A percentile compares a stretch with the other conserved stretches of the same genome.
Evolutionary conservation across 179 eudicot species (phyloP).

Genomic region (Pouteria campechiana): DNA sequence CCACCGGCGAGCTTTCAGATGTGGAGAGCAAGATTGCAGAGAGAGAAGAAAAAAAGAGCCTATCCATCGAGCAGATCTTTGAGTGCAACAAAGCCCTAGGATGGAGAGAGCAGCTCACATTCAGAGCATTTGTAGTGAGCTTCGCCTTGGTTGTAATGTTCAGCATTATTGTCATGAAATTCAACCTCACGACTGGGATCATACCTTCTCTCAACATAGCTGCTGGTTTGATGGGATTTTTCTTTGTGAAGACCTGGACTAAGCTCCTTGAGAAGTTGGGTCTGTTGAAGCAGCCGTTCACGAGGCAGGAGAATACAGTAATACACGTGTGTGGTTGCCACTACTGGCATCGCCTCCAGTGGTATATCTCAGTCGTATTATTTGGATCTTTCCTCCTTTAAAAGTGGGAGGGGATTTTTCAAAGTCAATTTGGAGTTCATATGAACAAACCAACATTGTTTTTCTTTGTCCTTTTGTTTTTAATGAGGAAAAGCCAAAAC

Average conservation of each 20-base stretch:
- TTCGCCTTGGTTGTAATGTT: conserved; percentile 4
- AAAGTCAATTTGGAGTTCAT: too few relatives aligned
- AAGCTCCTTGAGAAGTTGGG: not conserved
- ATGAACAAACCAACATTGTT: too few relatives aligned
- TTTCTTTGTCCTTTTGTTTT: too few relatives aligned
- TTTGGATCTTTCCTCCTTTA: too few relatives aligned
- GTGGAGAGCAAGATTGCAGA: not conserved
- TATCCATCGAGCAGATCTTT: conserved; percentile 8
- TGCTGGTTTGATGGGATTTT: conserved; percentile 12
- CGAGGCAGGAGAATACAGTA: not conserved
- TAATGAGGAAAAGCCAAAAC: too few relatives aligned
- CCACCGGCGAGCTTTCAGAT: not conserved
- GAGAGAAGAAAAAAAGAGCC: not conserved
- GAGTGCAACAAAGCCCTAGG: conserved; percentile 11
- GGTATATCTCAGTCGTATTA: too few relatives aligned
- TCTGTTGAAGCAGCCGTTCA: not conserved
- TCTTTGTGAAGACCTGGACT: conserved; percentile 15
- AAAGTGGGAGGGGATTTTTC: too few relatives aligned
- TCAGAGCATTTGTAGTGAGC: conserved; percentile 9
- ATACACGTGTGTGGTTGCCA: not conserved
- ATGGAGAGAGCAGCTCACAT: conserved; percentile 13
- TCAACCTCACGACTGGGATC: conserved; percentile 13
- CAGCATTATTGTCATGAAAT: conserved; percentile 16
- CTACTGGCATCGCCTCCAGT: not conserved
- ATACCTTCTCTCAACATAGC: conserved; percentile 13